Evolutionary conservation across 306 rosid genomes (phyloP).

Genomic region (Ziziphus jujuba): DNA sequence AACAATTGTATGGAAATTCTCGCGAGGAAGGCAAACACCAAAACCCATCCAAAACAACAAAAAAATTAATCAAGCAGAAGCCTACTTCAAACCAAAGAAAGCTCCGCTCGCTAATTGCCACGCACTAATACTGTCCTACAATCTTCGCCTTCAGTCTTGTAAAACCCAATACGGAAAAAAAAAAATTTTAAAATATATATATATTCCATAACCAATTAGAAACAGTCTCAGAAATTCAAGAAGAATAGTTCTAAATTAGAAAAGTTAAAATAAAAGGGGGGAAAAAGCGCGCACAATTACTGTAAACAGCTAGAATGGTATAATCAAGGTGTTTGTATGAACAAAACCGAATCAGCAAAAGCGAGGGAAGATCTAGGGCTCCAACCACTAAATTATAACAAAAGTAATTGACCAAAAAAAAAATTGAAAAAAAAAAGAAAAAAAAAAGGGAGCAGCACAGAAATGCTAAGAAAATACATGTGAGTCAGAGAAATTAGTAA

Average conservation of each 20-base stretch:
- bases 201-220: too few relatives aligned
- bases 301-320: background rate
- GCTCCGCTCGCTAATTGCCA: background rate
- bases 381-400: conserved; percentile 8
- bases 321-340: conserved; percentile 13
- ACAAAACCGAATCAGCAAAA: conserved; percentile 25
- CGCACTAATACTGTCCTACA: background rate
- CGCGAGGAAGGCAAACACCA: background rate
- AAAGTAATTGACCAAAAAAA: background rate
- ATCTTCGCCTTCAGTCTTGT: background rate
- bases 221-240: too few relatives aligned
- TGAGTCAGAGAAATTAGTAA: conserved; percentile 14
- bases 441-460: background rate
- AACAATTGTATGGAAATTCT: background rate
- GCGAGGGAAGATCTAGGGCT: conserved; percentile 27
- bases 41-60: background rate
- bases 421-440: background rate
- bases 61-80: too few relatives aligned
- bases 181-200: too few relatives aligned
- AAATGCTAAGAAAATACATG: background rate
- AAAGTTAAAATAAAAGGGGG: too few relatives aligned
- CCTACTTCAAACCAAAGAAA: too few relatives aligned
- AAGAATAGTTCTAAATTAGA: too few relatives aligned
- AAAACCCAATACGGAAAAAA: background rate
- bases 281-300: background rate